phyloP scores from a whole-genome alignment of 305 asterid species.

The Fraxinus xanthoxyloides region DNA sequence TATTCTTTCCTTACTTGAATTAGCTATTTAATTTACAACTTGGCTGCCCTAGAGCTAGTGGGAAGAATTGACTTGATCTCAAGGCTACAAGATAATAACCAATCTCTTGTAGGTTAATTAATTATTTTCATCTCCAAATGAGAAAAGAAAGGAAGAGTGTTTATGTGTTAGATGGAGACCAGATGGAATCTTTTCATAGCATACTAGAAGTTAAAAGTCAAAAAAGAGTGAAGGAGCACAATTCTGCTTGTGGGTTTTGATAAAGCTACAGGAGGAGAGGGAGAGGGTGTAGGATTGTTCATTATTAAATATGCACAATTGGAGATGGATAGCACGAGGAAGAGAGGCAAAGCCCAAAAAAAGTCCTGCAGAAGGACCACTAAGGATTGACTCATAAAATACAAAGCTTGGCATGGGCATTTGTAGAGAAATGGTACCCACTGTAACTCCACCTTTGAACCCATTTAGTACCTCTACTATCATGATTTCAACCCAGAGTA shows the following conservation, averaged over 20 bases:
- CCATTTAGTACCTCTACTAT: neutral
- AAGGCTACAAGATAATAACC: neutral
- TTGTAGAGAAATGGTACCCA: neutral
- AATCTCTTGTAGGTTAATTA: neutral
- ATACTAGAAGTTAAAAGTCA: neutral
- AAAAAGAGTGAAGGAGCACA: neutral
- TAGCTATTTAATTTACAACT: neutral
- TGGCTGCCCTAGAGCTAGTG: neutral
- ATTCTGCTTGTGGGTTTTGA: neutral
- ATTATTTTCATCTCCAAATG: neutral
- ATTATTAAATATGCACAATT: neutral
- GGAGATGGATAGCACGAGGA: neutral
- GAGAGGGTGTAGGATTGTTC: neutral
- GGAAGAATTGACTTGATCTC: neutral
- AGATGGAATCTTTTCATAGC: neutral
- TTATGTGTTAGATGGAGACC: neutral
- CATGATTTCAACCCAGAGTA: slow-evolving; percentile 1
- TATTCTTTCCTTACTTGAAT: neutral
- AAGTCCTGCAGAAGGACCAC: neutral
- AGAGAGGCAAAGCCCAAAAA: neutral
- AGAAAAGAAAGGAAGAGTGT: neutral
- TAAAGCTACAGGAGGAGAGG: neutral
- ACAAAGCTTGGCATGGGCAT: neutral
- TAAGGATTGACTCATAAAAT: neutral
- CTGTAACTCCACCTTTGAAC: neutral